These are phyloP conservation scores for Aspergillus piperis DNA, from an alignment of 2,329 filamentous ascomycete genomes.

Conservation along the genomic window DNA sequence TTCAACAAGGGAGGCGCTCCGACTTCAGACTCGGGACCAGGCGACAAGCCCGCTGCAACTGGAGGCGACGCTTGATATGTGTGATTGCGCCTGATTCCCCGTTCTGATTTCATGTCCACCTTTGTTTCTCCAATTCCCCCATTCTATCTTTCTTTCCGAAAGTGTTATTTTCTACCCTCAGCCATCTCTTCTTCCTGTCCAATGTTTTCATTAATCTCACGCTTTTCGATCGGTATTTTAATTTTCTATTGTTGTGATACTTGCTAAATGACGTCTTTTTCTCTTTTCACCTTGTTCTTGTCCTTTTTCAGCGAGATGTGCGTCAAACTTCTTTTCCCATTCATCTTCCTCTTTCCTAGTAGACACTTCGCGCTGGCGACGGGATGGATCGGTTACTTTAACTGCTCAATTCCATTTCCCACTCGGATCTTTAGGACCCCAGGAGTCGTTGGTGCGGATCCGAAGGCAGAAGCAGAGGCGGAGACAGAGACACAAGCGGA, in stretches of 20 bases:
- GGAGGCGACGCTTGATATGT: conserved; percentile 33
- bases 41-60: conserved; percentile 38
- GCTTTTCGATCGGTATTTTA: conserved; percentile 26
- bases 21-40: conserved; percentile 33
- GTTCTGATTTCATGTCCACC: conserved; percentile 3
- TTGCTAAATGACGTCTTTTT: conserved; percentile 18
- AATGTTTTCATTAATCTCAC: conserved; percentile 19
- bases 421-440: neutral
- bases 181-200: conserved; percentile 19
- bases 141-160: conserved; percentile 10
- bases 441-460: conserved; percentile 9
- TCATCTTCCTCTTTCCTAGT: conserved; percentile 20
- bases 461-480: neutral
- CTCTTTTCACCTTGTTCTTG: conserved; percentile 12
- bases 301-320: conserved; percentile 23
- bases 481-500: neutral
- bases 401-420: neutral
- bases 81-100: conserved; percentile 16
- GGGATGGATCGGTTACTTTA: neutral
- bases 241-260: conserved; percentile 32
- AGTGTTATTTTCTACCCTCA: conserved; percentile 8
- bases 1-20: conserved; percentile 59
- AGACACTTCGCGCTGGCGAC: conserved; percentile 12
- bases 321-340: conserved; percentile 15
- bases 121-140: conserved; percentile 12